Evolutionary conservation across 2,329 filamentous ascomycete species (phyloP).

Genomic region (Ramichloridium luteum): DNA sequence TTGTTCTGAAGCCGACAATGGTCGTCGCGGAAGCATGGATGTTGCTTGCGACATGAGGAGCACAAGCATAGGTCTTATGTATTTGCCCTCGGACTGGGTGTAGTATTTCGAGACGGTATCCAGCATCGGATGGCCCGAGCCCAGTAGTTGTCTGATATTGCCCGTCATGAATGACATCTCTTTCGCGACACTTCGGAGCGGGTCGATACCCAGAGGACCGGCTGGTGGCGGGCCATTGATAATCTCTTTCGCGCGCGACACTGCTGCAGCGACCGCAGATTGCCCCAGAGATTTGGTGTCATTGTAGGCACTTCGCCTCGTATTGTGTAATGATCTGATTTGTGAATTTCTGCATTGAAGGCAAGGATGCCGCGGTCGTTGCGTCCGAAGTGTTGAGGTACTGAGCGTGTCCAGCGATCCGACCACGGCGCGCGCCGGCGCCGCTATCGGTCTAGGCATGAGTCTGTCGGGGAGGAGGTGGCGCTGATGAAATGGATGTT

Average conservation of each 20-base stretch:
- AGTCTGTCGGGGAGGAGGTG: no score
- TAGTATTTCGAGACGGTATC: slow-evolving; percentile 98
- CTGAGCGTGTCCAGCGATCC: slow-evolving; percentile 17
- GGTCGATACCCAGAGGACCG: slow-evolving; percentile 66
- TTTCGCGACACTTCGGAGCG: slow-evolving; percentile 79
- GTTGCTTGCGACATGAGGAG: slow-evolving; percentile 94
- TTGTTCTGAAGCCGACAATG: slow-evolving; percentile 28
- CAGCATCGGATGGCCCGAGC: slow-evolving; percentile 85
- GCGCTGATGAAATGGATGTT: no score
- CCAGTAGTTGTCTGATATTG: slow-evolving; percentile 84
- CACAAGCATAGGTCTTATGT: slow-evolving; percentile 86
- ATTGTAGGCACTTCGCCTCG: slow-evolving; percentile 21
- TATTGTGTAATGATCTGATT: slow-evolving; percentile 21
- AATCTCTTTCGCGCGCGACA: slow-evolving; percentile 54
- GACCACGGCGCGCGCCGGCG: slow-evolving; percentile 25
- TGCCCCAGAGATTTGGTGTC: slow-evolving; percentile 32
- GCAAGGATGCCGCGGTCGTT: slow-evolving; percentile 11
- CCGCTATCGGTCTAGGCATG: slow-evolving; percentile 22
- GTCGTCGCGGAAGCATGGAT: slow-evolving; percentile 56
- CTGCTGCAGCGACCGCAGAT: slow-evolving; percentile 62
- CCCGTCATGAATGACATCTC: slow-evolving; percentile 94
- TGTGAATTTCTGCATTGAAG: no score
- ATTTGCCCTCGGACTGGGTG: slow-evolving; percentile 90
- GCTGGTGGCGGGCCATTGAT: slow-evolving; percentile 55
- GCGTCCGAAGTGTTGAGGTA: slow-evolving; percentile 10